Evolutionary conservation across 371 early-diverging fungal genomes (phyloP), one percentile per base, ranked within the genome.

Genomic region (Vairimorpha ceranae): DNA sequence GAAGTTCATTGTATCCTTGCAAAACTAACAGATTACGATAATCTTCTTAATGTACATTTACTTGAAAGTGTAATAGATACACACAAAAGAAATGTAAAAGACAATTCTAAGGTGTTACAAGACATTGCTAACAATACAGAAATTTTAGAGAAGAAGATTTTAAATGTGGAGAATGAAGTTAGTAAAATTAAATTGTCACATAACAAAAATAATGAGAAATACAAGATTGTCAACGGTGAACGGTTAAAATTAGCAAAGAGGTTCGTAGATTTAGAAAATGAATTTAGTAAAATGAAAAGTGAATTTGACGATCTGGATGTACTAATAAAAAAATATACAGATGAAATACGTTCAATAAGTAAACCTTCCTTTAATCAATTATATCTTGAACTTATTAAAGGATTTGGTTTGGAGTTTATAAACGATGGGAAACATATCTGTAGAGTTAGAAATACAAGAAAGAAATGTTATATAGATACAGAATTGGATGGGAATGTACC

Each of bases 351-450:
- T 36, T 14, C 15, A 25, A 17, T 66, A 7, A 70, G 33, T 23
- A 63, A 56, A 19, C 78, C 78, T 29, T 52, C 66, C 17, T 46
- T 68, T 21, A 63, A 74, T 36, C 56, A 48, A 10, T 43, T 78
- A 30, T 78, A 74, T 61, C 59, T 75, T n/a, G 78, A 78, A 46
- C 52, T 78, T 29, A 61, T 78, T 3, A 71, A 65, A 32, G 78
- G 78, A 67, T 78, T 78, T 71, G 71, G 71, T 19, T 35, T 74
- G 10, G 78, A 78, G 2, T 8, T 73, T 12, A 66, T 32, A 25
- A 65, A 61, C 0, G 68, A 59, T 10, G 67, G 56, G 7, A 63
- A 19, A 21, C 36, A n/a, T 25, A 45, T 27, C 6, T 46, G 58
- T 27, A 70, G 59, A 41, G 61, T 77, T 56, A 60, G 36, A 45